These are phyloP conservation scores for Fusarium luffae DNA, from an alignment of 2,329 filamentous ascomycete genomes.

Conservation along the genomic window DNA sequence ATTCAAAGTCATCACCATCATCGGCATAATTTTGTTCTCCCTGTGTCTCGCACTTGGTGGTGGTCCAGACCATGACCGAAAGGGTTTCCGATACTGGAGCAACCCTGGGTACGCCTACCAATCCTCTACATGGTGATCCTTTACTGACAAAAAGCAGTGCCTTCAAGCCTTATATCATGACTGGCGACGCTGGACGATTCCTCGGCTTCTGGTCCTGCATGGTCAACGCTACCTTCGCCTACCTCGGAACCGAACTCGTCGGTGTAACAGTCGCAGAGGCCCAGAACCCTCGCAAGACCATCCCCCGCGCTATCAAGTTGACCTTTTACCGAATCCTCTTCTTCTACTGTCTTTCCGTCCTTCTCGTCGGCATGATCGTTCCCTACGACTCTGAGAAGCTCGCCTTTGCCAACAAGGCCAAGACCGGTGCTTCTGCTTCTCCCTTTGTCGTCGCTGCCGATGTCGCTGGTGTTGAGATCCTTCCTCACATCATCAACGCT, in stretches of 20 bases:
- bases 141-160: slow-evolving; percentile 47
- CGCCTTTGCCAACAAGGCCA: slow-evolving; percentile 63
- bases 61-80: slow-evolving; percentile 69
- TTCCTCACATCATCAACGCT: slow-evolving; percentile 77
- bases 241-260: slow-evolving; percentile 79
- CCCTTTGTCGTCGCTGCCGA: slow-evolving; percentile 81
- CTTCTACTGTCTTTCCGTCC: slow-evolving; percentile 80
- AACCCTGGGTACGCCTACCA: slow-evolving; percentile 57
- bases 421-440: slow-evolving; percentile 59
- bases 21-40: slow-evolving; percentile 73
- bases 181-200: slow-evolving; percentile 60
- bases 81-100: slow-evolving; percentile 75
- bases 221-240: slow-evolving; percentile 82
- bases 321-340: slow-evolving; percentile 85
- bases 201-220: slow-evolving; percentile 76
- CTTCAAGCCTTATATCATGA: slow-evolving; percentile 48
- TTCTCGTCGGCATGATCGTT: slow-evolving; percentile 81
- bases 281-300: slow-evolving; percentile 80
- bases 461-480: slow-evolving; percentile 68
- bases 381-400: slow-evolving; percentile 74
- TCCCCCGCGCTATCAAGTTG: slow-evolving; percentile 81
- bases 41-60: slow-evolving; percentile 73
- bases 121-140: accelerated
- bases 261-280: slow-evolving; percentile 83
- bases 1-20: slow-evolving; percentile 75